Evolutionary conservation across 2,329 filamentous ascomycete species (phyloP).

Genomic region (Venturia aucupariae): DNA sequence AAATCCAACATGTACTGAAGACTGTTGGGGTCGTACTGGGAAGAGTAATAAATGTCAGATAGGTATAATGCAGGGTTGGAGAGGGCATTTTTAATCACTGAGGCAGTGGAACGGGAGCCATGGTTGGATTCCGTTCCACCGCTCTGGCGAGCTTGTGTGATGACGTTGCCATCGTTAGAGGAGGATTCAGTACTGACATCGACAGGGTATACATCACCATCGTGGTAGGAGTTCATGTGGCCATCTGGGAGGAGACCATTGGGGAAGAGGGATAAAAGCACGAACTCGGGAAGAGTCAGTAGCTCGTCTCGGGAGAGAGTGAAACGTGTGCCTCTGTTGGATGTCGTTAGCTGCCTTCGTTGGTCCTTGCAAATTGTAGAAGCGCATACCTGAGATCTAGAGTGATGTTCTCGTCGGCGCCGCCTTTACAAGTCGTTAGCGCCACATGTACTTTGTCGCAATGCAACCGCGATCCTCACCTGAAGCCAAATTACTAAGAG

Average conservation of each 20-base stretch:
- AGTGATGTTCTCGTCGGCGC: constrained; percentile 86
- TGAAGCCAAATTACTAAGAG: constrained; percentile 85
- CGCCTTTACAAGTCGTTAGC: constrained; percentile 48
- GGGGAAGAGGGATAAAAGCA: constrained; percentile 92
- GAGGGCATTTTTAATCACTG: constrained; percentile 20
- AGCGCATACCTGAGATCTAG: constrained; percentile 75
- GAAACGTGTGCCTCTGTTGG: constrained; percentile 74
- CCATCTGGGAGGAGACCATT: constrained; percentile 97
- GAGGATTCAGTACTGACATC: constrained; percentile 61
- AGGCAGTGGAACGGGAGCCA: constrained; percentile 2
- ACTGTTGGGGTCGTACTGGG: constrained; percentile 89
- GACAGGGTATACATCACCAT: constrained; percentile 90
- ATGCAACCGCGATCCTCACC: constrained; percentile 18
- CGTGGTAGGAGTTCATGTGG: constrained; percentile 85
- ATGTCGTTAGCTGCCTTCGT: constrained; percentile 19
- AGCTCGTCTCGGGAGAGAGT: constrained; percentile 91
- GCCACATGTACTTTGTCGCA: not conserved
- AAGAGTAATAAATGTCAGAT: constrained; percentile 46
- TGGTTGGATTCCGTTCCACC: not conserved
- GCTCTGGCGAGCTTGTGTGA: constrained; percentile 10
- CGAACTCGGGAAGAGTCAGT: constrained; percentile 91
- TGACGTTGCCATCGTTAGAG: constrained; percentile 15
- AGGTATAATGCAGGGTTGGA: constrained; percentile 40
- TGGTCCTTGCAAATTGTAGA: not conserved
- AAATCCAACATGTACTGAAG: constrained; percentile 99